These are phyloP conservation scores for Phaseolus coccineus DNA, from an alignment of 331 rosid species.

Conservation along the genomic window DNA sequence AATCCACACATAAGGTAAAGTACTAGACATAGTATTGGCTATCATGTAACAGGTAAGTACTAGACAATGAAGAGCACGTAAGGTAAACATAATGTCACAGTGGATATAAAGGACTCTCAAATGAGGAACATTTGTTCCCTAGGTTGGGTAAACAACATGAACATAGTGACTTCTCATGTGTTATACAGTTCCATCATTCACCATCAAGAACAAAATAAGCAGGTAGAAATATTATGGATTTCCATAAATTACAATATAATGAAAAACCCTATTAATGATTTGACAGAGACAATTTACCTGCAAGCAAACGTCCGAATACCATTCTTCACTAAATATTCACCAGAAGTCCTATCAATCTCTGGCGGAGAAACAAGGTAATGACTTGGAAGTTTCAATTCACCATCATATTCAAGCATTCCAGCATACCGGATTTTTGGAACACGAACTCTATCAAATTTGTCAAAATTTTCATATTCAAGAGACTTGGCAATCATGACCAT, in stretches of 20 bases:
- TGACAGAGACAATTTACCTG: conserved; percentile 61
- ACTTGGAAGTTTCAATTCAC: conserved; percentile 94
- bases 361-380: conserved; percentile 96
- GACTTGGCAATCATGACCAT: conserved; percentile 97
- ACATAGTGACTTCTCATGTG: not conserved
- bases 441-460: conserved; percentile 90
- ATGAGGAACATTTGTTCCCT: not conserved
- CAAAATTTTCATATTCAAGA: conserved; percentile 86
- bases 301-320: conserved; percentile 92
- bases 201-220: conserved; percentile 29
- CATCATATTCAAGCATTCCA: conserved; percentile 99
- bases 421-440: conserved; percentile 89
- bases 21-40: not conserved
- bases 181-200: conserved; percentile 14
- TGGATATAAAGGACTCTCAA: conserved; percentile 3
- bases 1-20: conserved; percentile 26
- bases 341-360: conserved; percentile 95
- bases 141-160: conserved; percentile 1
- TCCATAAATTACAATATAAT: conserved; percentile 12
- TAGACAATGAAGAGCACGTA: not conserved
- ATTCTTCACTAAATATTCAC: conserved; percentile 88
- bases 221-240: conserved; percentile 20
- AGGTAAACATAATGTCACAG: not conserved
- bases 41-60: conserved; percentile 24
- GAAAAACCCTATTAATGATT: conserved; percentile 15